Evolutionary conservation across 257 asterid species (phyloP).

Genomic region (Solanum dulcamara): DNA sequence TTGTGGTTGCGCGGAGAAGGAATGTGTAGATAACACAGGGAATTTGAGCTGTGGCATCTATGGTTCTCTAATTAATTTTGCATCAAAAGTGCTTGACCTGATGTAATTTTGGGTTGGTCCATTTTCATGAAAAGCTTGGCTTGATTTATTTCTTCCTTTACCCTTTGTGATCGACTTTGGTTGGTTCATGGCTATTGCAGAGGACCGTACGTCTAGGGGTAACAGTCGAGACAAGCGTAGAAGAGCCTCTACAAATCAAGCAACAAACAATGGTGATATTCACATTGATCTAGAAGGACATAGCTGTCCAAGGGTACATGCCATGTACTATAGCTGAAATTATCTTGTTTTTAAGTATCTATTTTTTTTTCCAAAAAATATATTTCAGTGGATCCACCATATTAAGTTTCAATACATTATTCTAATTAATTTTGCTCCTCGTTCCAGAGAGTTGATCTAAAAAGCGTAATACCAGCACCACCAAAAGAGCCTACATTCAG

Average conservation of each 20-base stretch:
- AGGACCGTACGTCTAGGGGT: constrained; percentile 23
- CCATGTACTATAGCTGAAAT: background rate
- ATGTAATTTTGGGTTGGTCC: background rate
- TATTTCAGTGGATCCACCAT: background rate
- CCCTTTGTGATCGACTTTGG: background rate
- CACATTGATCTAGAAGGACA: constrained; percentile 51
- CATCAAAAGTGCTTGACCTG: background rate
- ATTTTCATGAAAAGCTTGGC: background rate
- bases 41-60: background rate
- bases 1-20: background rate
- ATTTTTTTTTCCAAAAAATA: background rate
- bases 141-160: background rate
- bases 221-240: constrained; percentile 37
- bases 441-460: constrained; percentile 23
- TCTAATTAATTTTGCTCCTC: background rate
- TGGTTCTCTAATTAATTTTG: background rate
- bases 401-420: background rate
- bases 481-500: background rate
- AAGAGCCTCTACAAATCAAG: constrained; percentile 35
- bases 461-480: background rate
- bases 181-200: constrained; percentile 20
- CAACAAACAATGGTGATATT: constrained; percentile 31
- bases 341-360: background rate
- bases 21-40: background rate
- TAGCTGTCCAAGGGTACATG: constrained; percentile 34